Evolutionary conservation across 176 grass and related monocot species (phyloP), one percentile per base, ranked within the genome.

Genomic region (Poa pratensis): DNA sequence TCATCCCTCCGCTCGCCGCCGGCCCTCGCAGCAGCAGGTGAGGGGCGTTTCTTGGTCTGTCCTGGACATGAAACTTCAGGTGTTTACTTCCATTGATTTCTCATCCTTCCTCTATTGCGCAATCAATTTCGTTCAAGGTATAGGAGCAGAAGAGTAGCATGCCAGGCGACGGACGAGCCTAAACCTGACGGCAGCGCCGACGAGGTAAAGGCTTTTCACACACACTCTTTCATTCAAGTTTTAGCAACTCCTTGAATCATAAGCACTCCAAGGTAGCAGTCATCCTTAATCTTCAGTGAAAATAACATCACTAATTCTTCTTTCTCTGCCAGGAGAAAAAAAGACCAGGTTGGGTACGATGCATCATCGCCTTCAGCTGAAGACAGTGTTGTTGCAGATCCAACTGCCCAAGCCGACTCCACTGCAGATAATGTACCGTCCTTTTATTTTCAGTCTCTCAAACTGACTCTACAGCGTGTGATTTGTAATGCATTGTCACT

Each of bases 131-230:
- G 52, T 54, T 20, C 7, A 80, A 93, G 89, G 81, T 37, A 39
- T 16, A 87, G 37, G 70, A 76, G 59, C 14, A 79, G 67, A 67
- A 84, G 66, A 79, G 80, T 92, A 61, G 50, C 28, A 13, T 95
- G 93, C 91, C 87, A 65, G 53, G 89, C 89, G 14, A 75, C 49
- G 90, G 84, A 82, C 4, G 91, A 94, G 83, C 90, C 91, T 3
- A 87, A 87, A 35, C 86, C 71, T 1, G 93, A 90, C 16, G 88
- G 0, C 39, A 40, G 90, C 75, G 87, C 63, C 39, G 90, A 92
- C 66, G 84, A 90, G 70, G 87, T 92, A 42, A 42, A 42, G 7
- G 40, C 40, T 42, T 42, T 39, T 39, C 35, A 5, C 5, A 39
- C 28, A 30, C 28, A 39, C 35, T 39, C 35, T 39, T 39, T 39